Evolutionary conservation across 768 basidiomycete species (phyloP).

Genomic region (Cystobasidium onofrii): DNA sequence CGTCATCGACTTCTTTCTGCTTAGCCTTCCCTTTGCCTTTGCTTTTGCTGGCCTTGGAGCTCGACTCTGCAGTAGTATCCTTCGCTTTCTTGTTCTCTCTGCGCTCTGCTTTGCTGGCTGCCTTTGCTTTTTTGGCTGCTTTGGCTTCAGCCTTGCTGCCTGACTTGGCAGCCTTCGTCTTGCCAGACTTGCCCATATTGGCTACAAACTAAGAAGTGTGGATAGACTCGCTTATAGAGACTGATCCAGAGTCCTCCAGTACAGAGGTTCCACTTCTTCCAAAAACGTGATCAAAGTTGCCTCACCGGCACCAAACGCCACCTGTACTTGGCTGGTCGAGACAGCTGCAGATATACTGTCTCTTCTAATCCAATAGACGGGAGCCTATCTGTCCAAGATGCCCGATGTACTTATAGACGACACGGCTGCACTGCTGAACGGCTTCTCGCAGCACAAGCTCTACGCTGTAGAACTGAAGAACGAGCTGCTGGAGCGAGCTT

Average conservation of each 20-base stretch:
- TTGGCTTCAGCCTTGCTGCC: slow-evolving; percentile 52
- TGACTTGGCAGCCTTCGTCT: slow-evolving; percentile 49
- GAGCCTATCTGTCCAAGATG: not conserved
- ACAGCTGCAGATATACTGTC: not conserved
- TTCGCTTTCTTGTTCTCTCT: slow-evolving; percentile 46
- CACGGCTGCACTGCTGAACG: not conserved
- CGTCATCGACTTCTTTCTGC: slow-evolving; percentile 54
- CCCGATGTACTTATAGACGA: not conserved
- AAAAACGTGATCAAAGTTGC: not conserved
- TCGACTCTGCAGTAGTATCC: not conserved
- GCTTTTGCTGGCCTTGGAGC: not conserved
- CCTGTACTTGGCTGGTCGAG: not conserved
- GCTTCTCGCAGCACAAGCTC: slow-evolving; percentile 14
- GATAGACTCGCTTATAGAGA: no score
- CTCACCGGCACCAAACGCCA: not conserved
- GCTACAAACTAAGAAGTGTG: no score
- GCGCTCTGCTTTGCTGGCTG: slow-evolving; percentile 26
- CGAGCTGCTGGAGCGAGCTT: slow-evolving; percentile 13
- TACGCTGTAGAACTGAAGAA: slow-evolving; percentile 15
- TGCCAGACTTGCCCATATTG: slow-evolving; percentile 24
- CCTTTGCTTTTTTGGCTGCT: slow-evolving; percentile 27
- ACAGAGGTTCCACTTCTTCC: no score
- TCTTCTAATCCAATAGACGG: not conserved
- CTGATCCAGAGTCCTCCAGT: no score
- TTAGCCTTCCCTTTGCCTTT: slow-evolving; percentile 44